A percentile compares a stretch with the other conserved stretches of the same genome.
Conservation (phyloP, 306 rosid species). For the Carpinus viminea region DNA sequence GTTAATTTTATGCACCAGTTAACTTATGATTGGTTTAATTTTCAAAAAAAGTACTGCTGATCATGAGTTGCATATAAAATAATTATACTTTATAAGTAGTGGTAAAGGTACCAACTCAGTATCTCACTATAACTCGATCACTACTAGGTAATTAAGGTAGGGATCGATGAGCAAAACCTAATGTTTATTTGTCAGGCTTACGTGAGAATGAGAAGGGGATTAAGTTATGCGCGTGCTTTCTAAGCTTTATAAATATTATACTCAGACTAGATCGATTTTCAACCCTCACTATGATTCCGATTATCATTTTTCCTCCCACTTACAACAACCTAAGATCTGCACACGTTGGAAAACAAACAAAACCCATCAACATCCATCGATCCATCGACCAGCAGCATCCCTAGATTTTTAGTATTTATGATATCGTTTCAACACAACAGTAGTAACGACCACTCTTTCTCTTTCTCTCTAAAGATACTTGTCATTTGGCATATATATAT, state of each 20-base stretch:
- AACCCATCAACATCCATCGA: slow-evolving; percentile 16
- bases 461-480: too few relatives aligned
- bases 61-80: too few relatives aligned
- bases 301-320: slow-evolving; percentile 52
- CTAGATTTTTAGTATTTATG: slow-evolving; percentile 5
- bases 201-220: slow-evolving; percentile 41
- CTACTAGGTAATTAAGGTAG: too few relatives aligned
- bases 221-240: slow-evolving; percentile 53
- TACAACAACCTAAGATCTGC: slow-evolving; percentile 31
- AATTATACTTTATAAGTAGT: too few relatives aligned
- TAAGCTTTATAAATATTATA: slow-evolving; percentile 20
- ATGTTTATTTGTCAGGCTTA: slow-evolving; percentile 35
- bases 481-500: too few relatives aligned
- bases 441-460: too few relatives aligned
- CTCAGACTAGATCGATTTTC: slow-evolving; percentile 36
- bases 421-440: too few relatives aligned
- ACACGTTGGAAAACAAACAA: neutral
- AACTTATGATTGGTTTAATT: too few relatives aligned
- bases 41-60: too few relatives aligned
- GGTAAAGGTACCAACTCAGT: neutral
- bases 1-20: too few relatives aligned
- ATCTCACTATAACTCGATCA: neutral
- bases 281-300: slow-evolving; percentile 47
- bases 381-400: slow-evolving; percentile 1
- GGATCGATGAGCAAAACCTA: neutral